phyloP scores from a whole-genome alignment of 305 asterid genomes.

The Ilex paraguariensis region DNA sequence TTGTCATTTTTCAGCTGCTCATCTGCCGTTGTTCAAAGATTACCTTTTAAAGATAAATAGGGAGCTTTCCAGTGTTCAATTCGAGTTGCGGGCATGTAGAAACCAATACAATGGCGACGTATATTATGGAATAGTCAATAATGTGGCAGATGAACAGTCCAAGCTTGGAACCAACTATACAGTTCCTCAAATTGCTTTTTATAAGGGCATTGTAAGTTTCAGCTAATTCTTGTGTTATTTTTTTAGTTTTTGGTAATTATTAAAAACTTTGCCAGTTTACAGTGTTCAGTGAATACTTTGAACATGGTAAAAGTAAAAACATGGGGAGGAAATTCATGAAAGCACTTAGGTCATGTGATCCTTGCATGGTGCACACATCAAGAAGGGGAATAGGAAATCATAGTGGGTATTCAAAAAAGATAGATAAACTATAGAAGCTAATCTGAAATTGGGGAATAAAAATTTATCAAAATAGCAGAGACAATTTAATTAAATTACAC shows the following conservation, averaged over 20 bases:
- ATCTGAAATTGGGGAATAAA: too few relatives aligned
- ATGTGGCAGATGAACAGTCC: conserved; percentile 71
- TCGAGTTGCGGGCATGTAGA: conserved; percentile 74
- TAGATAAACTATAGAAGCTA: too few relatives aligned
- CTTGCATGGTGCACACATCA: too few relatives aligned
- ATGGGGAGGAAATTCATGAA: too few relatives aligned
- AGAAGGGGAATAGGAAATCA: too few relatives aligned
- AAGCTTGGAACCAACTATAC: conserved; percentile 81
- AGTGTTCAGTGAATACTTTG: too few relatives aligned
- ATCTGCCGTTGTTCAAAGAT: conserved; percentile 46
- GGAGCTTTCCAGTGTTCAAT: conserved; percentile 57
- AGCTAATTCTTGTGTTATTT: not conserved
- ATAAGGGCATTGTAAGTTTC: conserved; percentile 76
- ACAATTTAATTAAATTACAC: too few relatives aligned
- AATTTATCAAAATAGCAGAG: too few relatives aligned
- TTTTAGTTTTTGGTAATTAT: not conserved
- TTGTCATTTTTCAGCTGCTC: conserved; percentile 30
- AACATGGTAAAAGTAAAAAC: not conserved
- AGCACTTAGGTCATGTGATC: too few relatives aligned
- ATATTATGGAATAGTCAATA: conserved; percentile 89
- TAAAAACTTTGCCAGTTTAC: not conserved
- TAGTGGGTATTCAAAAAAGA: too few relatives aligned
- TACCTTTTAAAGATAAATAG: conserved; percentile 60
- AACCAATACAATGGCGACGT: conserved; percentile 70
- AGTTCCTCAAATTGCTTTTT: conserved; percentile 85